A percentile compares a stretch with the other conserved stretches of the same genome.
phyloP scores from a whole-genome alignment of 306 rosid genomes.

The Cicer judaicum region DNA sequence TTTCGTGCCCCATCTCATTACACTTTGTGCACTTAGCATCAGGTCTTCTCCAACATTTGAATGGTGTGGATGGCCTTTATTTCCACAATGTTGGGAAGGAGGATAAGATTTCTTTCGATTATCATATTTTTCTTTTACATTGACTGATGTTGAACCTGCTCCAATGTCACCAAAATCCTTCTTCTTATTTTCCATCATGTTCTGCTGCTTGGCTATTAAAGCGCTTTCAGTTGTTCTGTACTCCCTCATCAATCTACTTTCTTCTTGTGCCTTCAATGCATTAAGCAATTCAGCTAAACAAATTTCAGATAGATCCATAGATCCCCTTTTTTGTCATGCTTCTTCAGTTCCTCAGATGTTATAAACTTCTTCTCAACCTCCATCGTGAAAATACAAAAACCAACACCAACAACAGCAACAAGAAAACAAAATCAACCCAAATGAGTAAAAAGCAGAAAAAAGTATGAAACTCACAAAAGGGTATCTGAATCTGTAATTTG shows the following conservation, averaged over 20 bases:
- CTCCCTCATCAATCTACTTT: too few species aligned
- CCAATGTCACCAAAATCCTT: not conserved
- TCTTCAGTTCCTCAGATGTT: slow-evolving; percentile 53
- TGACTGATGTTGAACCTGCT: not conserved
- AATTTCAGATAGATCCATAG: slow-evolving; percentile 52
- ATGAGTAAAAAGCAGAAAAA: not conserved
- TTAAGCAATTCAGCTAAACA: too few species aligned
- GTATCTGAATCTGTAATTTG: not conserved
- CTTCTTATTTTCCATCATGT: not conserved
- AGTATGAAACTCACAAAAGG: not conserved
- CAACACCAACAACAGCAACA: not conserved
- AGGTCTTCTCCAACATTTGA: too few species aligned
- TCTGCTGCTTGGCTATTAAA: not conserved
- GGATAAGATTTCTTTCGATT: not conserved
- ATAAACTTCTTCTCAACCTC: slow-evolving; percentile 56
- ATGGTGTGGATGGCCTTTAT: not conserved
- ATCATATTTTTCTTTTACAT: not conserved
- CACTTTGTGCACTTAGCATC: too few species aligned
- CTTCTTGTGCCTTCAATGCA: too few species aligned
- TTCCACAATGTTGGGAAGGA: not conserved
- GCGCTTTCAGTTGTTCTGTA: too few species aligned
- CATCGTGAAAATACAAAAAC: slow-evolving; percentile 9
- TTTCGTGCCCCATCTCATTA: too few species aligned
- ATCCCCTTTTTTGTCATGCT: slow-evolving; percentile 67
- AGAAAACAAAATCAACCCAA: not conserved